Base-by-base conservation (phyloP, 768 basidiomycete genomes). In the Kwoniella bestiolae region DNA sequence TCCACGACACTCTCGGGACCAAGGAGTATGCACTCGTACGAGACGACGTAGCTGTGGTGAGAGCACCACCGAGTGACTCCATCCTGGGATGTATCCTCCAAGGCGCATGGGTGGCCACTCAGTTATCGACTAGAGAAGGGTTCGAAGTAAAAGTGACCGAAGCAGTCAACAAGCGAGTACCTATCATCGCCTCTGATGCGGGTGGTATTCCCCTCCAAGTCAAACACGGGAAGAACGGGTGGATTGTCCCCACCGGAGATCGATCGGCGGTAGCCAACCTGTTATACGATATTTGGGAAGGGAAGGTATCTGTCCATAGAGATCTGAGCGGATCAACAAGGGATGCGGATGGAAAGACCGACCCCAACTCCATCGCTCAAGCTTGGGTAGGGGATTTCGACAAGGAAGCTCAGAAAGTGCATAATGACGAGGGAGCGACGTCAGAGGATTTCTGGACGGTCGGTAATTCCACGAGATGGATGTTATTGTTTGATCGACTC, bases 121-220 rank as follows among this genome's bases (percentile, higher is more conserved):
- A 97, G 81, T 87, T 97, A 49, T 93, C 91, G 56, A 89, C 90
- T 49, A 89, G 74, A 63, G 94, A 97, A 83, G 94, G 94, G 29
- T 97, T 96, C 83, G 94, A 97, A 78, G 92, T 97, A 82, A 97
- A 97, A 81, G 93, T 94, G 55, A 93, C 92, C 51, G 78, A 78
- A 83, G 92, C 91, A n/a, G 85, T 97, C 57, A 91, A 94, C 81
- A 88, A 91, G 31, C 90, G 90, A 66, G 90, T 90, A 68, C 93
- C 93, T 32, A 85, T 94, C 75, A 86, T 97, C 73, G 91, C 91
- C 7, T 88, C 85, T 56, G 77, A 85, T 85, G 94, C 94, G 3
- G 94, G 94, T 64, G 94, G 94, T 71, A 95, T 97, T 76, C 94
- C 94, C 45, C 87, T 96, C 51, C 94, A 97, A 78, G 86, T 96